phyloP scores from a whole-genome alignment of 148 eudicot genomes.

The Mesembryanthemum crystallinum region DNA sequence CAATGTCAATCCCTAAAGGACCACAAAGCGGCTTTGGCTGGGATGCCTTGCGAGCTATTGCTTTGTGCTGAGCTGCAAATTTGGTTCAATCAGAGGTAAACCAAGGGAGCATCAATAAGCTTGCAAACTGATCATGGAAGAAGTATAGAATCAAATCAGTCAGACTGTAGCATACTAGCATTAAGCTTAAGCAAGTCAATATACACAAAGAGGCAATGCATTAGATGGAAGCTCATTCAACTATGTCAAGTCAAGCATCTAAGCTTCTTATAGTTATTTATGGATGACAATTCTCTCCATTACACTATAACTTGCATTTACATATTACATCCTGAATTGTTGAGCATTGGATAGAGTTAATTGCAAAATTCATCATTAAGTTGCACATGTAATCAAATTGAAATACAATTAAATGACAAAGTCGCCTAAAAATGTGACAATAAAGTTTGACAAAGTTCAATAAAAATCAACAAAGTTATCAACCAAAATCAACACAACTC shows the following conservation, averaged over 20 bases:
- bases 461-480: too few relatives aligned
- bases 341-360: too few relatives aligned
- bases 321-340: not conserved
- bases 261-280: not conserved
- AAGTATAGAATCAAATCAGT: not conserved
- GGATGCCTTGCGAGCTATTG: slow-evolving; percentile 69
- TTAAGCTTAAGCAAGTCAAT: slow-evolving; percentile 12
- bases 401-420: not conserved
- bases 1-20: slow-evolving; percentile 57
- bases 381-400: too few relatives aligned
- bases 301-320: not conserved
- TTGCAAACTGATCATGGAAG: slow-evolving; percentile 13
- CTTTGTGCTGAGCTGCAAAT: slow-evolving; percentile 79
- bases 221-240: not conserved
- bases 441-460: too few relatives aligned
- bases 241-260: not conserved
- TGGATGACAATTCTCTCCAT: too few relatives aligned
- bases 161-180: not conserved
- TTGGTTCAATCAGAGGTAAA: slow-evolving; percentile 19
- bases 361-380: too few relatives aligned
- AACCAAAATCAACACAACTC: too few relatives aligned
- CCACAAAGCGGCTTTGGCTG: slow-evolving; percentile 44
- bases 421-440: not conserved
- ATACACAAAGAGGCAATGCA: not conserved
- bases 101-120: slow-evolving; percentile 3